Percentiles rank a stretch among this genome's conserved stretches.
These are phyloP conservation scores for Cochlearia excelsa DNA, from an alignment of 345 rosid genomes.

Conservation along the genomic window DNA sequence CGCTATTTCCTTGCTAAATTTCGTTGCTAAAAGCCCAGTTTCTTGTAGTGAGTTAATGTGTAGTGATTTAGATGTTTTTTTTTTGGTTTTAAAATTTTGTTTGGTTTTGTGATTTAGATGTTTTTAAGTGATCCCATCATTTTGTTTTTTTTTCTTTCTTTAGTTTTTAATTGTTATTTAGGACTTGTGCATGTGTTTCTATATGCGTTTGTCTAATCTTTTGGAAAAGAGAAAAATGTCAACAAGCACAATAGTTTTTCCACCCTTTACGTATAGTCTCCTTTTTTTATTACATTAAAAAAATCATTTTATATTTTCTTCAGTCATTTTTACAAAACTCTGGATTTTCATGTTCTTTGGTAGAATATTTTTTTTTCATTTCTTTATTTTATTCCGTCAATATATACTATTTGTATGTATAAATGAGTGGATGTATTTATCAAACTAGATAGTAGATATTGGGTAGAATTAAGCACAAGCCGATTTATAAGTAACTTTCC, in stretches of 20 bases:
- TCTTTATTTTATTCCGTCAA: too few species aligned
- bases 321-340: too few species aligned
- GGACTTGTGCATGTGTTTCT: constrained; percentile 38
- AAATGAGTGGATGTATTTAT: constrained; percentile 25
- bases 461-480: constrained; percentile 14
- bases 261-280: constrained; percentile 27
- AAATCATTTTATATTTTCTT: too few species aligned
- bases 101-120: constrained; percentile 19
- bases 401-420: not conserved
- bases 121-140: constrained; percentile 36
- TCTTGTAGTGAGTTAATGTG: too few species aligned
- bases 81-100: too few species aligned
- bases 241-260: constrained; percentile 35
- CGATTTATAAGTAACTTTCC: constrained; percentile 28
- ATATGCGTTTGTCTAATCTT: constrained; percentile 31
- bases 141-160: constrained; percentile 17
- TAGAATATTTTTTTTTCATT: too few species aligned
- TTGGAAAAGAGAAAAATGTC: constrained; percentile 28
- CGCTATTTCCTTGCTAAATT: too few species aligned
- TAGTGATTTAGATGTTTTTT: too few species aligned
- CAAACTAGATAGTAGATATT: constrained; percentile 1
- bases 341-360: too few species aligned
- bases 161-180: constrained; percentile 12
- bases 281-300: not conserved
- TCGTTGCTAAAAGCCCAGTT: too few species aligned